Evolutionary conservation across 768 basidiomycete species (phyloP).

Genomic region (Sporobolomyces roseus): DNA sequence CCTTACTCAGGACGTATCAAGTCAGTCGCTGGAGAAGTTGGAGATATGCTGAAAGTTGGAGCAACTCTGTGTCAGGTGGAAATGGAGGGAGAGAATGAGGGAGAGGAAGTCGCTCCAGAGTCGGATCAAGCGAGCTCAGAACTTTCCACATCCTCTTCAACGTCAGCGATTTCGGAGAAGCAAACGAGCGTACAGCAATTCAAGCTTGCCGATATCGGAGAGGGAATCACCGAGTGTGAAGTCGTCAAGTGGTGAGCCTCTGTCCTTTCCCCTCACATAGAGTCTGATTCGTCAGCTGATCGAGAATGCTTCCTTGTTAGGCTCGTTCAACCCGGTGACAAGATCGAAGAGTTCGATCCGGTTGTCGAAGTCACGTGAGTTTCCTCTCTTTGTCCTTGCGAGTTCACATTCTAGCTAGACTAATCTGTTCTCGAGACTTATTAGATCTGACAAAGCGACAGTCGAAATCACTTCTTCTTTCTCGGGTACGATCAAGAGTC

Average conservation of each 20-base stretch:
- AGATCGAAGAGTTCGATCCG: slow-evolving; percentile 60
- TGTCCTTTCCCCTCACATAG: neutral
- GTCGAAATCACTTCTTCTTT: slow-evolving; percentile 86
- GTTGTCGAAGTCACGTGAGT: slow-evolving; percentile 64
- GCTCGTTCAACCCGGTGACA: slow-evolving; percentile 59
- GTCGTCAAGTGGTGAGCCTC: slow-evolving; percentile 68
- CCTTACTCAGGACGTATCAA: slow-evolving; percentile 74
- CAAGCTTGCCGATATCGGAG: slow-evolving; percentile 57
- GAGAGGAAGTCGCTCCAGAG: neutral
- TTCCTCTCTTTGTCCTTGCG: neutral
- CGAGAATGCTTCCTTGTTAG: slow-evolving; percentile 49
- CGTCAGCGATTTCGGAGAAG: neutral
- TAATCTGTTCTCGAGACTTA: neutral
- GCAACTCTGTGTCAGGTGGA: slow-evolving; percentile 72
- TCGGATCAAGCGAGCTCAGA: neutral
- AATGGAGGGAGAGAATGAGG: slow-evolving; percentile 47
- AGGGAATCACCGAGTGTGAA: slow-evolving; percentile 87
- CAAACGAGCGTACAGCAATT: slow-evolving; percentile 30
- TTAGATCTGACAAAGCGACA: slow-evolving; percentile 79
- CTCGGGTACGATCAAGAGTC: slow-evolving; percentile 67
- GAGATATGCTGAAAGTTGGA: slow-evolving; percentile 73
- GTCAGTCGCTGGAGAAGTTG: slow-evolving; percentile 70
- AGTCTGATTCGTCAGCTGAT: neutral
- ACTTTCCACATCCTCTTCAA: neutral
- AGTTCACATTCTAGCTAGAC: neutral